phyloP scores from a whole-genome alignment of 192 early-diverging fungal species.

The Coemansia sp. region DNA sequence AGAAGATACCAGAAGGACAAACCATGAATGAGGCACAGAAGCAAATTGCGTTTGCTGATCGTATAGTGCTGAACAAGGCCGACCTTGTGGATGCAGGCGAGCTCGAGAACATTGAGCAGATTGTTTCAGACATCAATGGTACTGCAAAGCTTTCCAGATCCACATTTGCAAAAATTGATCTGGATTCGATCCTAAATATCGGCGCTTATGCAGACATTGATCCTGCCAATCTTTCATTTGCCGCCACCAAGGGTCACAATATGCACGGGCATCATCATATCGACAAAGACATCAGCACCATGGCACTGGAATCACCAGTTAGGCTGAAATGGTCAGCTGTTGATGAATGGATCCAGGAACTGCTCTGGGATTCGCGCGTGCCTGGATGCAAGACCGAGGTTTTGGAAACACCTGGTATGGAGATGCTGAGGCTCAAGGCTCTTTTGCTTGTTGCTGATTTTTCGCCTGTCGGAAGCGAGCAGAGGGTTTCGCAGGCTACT shows the following conservation, averaged over 20 bases:
- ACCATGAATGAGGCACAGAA: constrained; percentile 74
- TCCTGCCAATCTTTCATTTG: constrained; percentile 23
- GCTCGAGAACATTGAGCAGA: constrained; percentile 46
- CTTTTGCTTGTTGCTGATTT: constrained; percentile 48
- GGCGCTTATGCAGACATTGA: constrained; percentile 45
- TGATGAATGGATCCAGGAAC: constrained; percentile 75
- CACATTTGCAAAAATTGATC: constrained; percentile 41
- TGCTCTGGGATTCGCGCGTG: constrained; percentile 65
- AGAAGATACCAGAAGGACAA: constrained; percentile 57
- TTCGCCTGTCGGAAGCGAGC: constrained; percentile 31
- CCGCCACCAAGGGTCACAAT: constrained; percentile 12
- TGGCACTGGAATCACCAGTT: constrained; percentile 57
- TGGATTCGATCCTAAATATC: constrained; percentile 57
- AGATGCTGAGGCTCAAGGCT: constrained; percentile 63
- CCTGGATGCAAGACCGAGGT: constrained; percentile 20
- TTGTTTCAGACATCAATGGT: constrained; percentile 39
- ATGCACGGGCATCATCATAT: constrained; percentile 27
- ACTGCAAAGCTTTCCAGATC: constrained; percentile 22
- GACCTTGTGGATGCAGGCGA: constrained; percentile 63
- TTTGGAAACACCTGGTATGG: constrained; percentile 19
- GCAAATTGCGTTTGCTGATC: constrained; percentile 79
- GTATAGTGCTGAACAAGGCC: constrained; percentile 84
- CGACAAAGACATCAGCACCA: constrained; percentile 57
- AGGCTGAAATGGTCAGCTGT: constrained; percentile 55
- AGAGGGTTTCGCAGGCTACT: constrained; percentile 16